phyloP scores from a whole-genome alignment of 345 rosid genomes.

The Dimocarpus longan region DNA sequence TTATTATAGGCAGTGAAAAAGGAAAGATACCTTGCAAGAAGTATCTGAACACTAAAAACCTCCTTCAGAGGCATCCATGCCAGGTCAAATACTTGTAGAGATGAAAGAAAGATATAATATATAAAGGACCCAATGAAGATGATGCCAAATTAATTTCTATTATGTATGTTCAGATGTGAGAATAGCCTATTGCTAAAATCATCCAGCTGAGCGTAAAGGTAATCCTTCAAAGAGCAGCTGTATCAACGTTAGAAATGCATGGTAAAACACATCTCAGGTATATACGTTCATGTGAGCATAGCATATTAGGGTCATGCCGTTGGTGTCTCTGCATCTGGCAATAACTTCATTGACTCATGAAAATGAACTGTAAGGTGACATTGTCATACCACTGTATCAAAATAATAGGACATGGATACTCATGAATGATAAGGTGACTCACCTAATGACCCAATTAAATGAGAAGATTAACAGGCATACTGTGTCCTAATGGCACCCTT shows the following conservation, averaged over 20 bases:
- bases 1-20: not conserved
- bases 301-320: not conserved
- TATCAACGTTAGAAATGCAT: not conserved
- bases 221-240: not conserved
- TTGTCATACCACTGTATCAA: not conserved
- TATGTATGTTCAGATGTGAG: not conserved
- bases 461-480: not conserved
- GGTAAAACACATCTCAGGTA: not conserved
- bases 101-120: not conserved
- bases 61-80: conserved; percentile 5
- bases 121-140: not conserved
- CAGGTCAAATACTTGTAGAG: not conserved
- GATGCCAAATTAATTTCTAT: not conserved
- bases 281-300: not conserved
- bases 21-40: not conserved
- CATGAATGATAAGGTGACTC: not conserved
- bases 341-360: not conserved
- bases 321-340: not conserved
- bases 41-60: not conserved
- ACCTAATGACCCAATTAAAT: not conserved
- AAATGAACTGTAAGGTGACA: not conserved
- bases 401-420: not conserved
- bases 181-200: not conserved
- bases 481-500: not conserved
- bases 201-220: not conserved